Conservation (phyloP, 2,329 filamentous ascomycete species). For the Scolecobasidium constrictum region DNA sequence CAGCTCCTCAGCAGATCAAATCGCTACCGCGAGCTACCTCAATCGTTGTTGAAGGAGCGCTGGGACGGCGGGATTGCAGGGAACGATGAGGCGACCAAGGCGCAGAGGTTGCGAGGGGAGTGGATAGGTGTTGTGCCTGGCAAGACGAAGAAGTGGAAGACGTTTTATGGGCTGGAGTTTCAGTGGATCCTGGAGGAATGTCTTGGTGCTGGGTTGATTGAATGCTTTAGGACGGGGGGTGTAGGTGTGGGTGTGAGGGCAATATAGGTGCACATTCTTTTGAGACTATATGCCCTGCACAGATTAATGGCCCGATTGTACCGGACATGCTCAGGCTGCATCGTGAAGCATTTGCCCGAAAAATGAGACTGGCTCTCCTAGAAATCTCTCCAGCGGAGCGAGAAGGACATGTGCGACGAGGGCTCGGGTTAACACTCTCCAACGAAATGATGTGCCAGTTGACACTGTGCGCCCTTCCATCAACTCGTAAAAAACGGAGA, state of each 20-base stretch:
- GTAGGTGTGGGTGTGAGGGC: slow-evolving; percentile 54
- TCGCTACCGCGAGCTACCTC: slow-evolving; percentile 53
- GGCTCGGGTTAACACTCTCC: no score
- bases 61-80: slow-evolving; percentile 57
- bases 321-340: no score
- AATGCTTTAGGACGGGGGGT: slow-evolving; percentile 64
- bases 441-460: no score
- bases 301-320: no score
- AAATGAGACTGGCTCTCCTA: no score
- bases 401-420: no score
- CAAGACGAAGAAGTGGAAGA: slow-evolving; percentile 58
- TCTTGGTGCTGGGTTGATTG: slow-evolving; percentile 57
- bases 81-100: slow-evolving; percentile 31
- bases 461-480: no score
- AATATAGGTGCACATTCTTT: no score
- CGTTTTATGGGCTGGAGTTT: slow-evolving; percentile 58
- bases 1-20: slow-evolving; percentile 41
- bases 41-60: slow-evolving; percentile 51
- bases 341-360: no score
- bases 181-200: slow-evolving; percentile 63
- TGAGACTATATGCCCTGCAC: no score
- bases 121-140: slow-evolving; percentile 18
- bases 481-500: no score
- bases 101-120: slow-evolving; percentile 41
- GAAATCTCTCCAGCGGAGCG: no score